Evolutionary conservation across 1,284 basidiomycete species (phyloP).

Genomic region (Rhodotorula sp.): DNA sequence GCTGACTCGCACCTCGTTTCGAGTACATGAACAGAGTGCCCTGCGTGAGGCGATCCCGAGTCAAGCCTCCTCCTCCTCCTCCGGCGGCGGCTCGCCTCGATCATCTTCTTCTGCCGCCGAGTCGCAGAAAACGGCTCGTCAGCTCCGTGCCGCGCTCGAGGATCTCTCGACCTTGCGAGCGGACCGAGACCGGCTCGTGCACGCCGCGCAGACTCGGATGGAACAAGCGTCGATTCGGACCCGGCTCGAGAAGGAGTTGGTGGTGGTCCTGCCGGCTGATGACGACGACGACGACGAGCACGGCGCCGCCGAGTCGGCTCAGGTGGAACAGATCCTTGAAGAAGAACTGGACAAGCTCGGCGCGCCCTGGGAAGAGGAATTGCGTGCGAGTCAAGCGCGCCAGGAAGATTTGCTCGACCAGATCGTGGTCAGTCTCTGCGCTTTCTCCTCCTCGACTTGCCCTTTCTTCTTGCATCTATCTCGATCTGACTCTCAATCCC

Average conservation of each 20-base stretch:
- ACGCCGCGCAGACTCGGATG: slow-evolving; percentile 64
- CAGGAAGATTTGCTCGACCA: slow-evolving; percentile 9
- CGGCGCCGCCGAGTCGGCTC: slow-evolving; percentile 53
- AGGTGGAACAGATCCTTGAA: slow-evolving; percentile 81
- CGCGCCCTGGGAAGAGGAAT: neutral
- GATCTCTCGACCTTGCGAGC: slow-evolving; percentile 71
- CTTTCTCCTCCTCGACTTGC: neutral
- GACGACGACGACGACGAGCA: slow-evolving; percentile 60
- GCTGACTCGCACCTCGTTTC: neutral
- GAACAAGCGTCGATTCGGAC: slow-evolving; percentile 73
- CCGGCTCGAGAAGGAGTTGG: slow-evolving; percentile 67
- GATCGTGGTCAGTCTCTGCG: slow-evolving; percentile 1
- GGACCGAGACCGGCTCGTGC: slow-evolving; percentile 62
- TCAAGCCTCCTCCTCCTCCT: neutral
- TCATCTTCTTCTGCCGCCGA: neutral
- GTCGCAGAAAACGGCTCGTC: slow-evolving; percentile 51
- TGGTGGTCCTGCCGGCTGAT: slow-evolving; percentile 36
- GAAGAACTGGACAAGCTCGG: slow-evolving; percentile 72
- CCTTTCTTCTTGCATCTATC: neutral
- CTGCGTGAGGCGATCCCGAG: slow-evolving; percentile 1
- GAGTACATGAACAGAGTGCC: neutral
- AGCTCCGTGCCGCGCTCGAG: slow-evolving; percentile 75
- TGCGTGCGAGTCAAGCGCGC: neutral
- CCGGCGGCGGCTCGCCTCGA: neutral
- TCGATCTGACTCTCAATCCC: neutral